Base-by-base conservation (phyloP, 75 land plant genomes). In the Cryptomeria japonica region DNA sequence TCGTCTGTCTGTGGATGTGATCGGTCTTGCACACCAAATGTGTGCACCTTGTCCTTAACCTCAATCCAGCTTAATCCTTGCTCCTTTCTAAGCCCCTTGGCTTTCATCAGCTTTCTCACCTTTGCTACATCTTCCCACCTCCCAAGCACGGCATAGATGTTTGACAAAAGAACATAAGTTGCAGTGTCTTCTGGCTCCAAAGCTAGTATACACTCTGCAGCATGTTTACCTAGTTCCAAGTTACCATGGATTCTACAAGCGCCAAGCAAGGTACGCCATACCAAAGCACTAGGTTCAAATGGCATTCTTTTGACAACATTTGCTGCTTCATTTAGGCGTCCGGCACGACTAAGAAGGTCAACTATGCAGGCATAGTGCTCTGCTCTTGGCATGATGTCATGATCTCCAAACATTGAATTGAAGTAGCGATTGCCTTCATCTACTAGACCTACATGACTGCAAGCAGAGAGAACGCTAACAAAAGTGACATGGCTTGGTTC, bases 291-390 rank as follows among this genome's bases (percentile, higher is more conserved):
- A 22, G 70, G 70, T 25, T 64, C 86, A 8, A 88, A 41, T 19
- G 92, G 91, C 92, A 93, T 89, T 22, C 85, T 80, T 7, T 86
- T 13, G 55, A 94, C 19, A 84, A 95, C 89, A 25, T 84, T 80
- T 82, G 89, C 73, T 5, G 96, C 96, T 68, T 92, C 94, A 25
- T 84, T 22, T 25, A 94, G 91, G 42, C 88, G 61, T 11, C 95
- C 93, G 7, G 94, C 86, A 10, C 96, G 96, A 4, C 94, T 89
- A 5, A 95, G 91, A 34, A 93, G 83, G 87, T 95, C 94, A 53
- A 95, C 88, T 86, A 94, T 88, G 84, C 96, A 94, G 44, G 94
- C 92, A 90, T 93, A 94, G 61, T 95, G 96, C 90, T 93, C 96
- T 10, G 92, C 39, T 72, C 83, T 91, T 73, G 92, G 85, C 36